Evolutionary conservation across 495 filamentous ascomycete genomes (phyloP), one percentile per base, ranked within the genome.

Genomic region (Antarctomyces pellizariae): DNA sequence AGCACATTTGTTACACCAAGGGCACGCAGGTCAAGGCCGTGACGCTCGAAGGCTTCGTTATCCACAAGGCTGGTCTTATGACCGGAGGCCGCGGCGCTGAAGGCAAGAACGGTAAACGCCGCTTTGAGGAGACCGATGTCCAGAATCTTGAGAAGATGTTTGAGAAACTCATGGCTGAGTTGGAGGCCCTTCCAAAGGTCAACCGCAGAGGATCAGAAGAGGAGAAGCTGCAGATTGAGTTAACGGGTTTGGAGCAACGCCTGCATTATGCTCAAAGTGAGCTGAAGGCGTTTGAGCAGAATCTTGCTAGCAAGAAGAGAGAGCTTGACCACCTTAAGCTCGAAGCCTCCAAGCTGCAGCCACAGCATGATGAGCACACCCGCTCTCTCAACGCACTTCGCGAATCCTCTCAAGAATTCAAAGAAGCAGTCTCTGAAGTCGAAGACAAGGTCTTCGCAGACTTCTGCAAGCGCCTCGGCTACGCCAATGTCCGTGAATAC

Each of bases 31-130:
- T 84, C 15, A 92, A 92, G 45, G 82, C 84, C 12, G 84, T 99
- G 11, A 89, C 79, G 0, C 44, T 93, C 5, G 77, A 93, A 41
- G 89, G 86, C 14, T 76, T 67, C 16, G 75, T 95, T 18, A 92
- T 95, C 30, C 82, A 93, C 49, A 92, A 93, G 43, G 79, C 75
- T n/a, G 89, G 86, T 43, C 60, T 80, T 21, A 93, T 99, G 79
- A 95, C 86, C 13, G 86, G 86, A 57, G 86, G 86, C 34, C 68
- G 76, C 18, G 67, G 75, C 10, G 66, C 65, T 11, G 56, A 64
- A n/a, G 62, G 64, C 19, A 72, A 69, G 42, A 67, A 72, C 22
- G 65, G 63, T 21, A 71, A 75, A 31, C 72, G 82, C 19, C 66
- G 76, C 18, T 95, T 84, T 57, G 82, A 89, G 38, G 82, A 90